Evolutionary conservation across 1,139 yeast species (phyloP), one percentile per base, ranked within the genome.

Genomic region (Dujonia santamariae): DNA sequence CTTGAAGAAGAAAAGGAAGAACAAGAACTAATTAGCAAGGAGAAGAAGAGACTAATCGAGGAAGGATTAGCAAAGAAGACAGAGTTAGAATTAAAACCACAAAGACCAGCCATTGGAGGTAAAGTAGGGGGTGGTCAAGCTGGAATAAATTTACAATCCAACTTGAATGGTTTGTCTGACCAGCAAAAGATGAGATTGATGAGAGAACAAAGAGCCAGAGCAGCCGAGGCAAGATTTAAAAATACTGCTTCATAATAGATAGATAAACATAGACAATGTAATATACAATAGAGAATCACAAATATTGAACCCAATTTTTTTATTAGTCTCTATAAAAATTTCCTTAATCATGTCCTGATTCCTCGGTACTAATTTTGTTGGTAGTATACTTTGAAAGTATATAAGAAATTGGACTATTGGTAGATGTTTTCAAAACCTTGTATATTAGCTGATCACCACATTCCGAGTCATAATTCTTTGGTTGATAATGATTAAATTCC

Each of bases 151-250:
- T 41, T 28, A 34, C 48, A 41, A 23, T 43, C 48, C 29, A 59
- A 63, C 35, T 46, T 65, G 38, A 50, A 59, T 48, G 62, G 73
- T 37, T 54, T 68, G 30, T 59, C 54, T 20, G 90, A 82, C 1
- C 86, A 80, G 26, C 96, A 90, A 44, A 73, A 77, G 50, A 70
- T 72, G 72, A 74, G 80, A 50, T 60, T 92, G 21, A 88, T 90
- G 83, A 75, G 98, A 42, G 98, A 92, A 50, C 90, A 92, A 52
- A 67, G 98, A 36, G 97, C 97, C 0, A 71, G 97, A 41, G 99
- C 99, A 0, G 97, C 96, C 0, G 97, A 92, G 54, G 96, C 94
- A 0, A 71, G 99, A 46, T 54, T 90, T 39, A 62, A 42, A 23
- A 12, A 15, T 17, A 4, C 30, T 7, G 14, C 12, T 17, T 27